phyloP scores from a whole-genome alignment of 2,329 filamentous ascomycete genomes.

The Botrytis medusae region DNA sequence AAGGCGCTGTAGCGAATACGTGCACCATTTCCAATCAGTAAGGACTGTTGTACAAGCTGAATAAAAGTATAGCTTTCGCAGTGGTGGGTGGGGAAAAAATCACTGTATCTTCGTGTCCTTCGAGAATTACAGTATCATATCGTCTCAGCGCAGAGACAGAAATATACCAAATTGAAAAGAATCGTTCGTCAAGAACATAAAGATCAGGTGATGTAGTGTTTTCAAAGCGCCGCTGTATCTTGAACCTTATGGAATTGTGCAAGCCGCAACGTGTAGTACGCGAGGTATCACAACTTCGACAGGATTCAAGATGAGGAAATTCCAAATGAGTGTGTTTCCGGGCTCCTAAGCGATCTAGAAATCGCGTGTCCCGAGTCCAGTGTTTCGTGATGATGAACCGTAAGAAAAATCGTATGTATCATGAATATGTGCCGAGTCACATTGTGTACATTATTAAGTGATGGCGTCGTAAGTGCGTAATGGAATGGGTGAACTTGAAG shows the following conservation, averaged over 20 bases:
- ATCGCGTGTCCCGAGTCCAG: not conserved
- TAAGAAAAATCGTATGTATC: not conserved
- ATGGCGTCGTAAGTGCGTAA: not conserved
- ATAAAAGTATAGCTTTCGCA: not conserved
- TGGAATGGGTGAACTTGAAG: not conserved
- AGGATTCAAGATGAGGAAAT: conserved; percentile 1
- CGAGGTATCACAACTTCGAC: not conserved
- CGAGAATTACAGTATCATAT: not conserved
- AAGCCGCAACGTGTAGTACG: not conserved
- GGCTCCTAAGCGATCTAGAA: not conserved
- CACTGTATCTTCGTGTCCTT: not conserved
- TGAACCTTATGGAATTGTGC: not conserved
- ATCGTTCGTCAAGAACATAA: not conserved
- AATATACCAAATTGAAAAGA: not conserved
- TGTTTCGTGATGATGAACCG: not conserved
- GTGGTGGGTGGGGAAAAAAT: not conserved
- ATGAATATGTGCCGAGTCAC: not conserved
- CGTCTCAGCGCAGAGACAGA: not conserved
- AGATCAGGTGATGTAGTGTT: not conserved
- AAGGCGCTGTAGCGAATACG: not conserved
- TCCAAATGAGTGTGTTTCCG: not conserved
- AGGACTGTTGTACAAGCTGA: conserved; percentile 4
- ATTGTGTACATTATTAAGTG: not conserved
- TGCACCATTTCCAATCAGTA: not conserved
- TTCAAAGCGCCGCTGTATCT: not conserved